Percentiles rank a stretch among this genome's conserved stretches.
Evolutionary conservation across 257 asterid species (phyloP).

Genomic region (Primulina tabacum): DNA sequence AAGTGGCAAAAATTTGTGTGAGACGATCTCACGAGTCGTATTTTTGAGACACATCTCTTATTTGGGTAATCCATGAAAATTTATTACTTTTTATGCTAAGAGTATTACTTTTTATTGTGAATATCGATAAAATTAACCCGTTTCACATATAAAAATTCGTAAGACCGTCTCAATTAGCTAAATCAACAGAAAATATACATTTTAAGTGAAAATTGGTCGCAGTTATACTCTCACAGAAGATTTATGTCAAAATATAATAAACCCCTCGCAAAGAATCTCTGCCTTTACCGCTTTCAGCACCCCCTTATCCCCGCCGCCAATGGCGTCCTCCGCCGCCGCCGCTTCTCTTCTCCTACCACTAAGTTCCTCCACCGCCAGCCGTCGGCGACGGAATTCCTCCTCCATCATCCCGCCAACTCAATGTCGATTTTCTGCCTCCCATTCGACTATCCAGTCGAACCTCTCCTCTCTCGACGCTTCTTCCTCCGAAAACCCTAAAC

Average conservation of each 20-base stretch:
- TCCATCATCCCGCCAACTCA: constrained; percentile 20
- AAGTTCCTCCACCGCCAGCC: constrained; percentile 37
- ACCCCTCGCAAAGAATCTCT: background rate
- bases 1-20: too few relatives aligned
- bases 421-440: constrained; percentile 19
- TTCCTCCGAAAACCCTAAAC: constrained; percentile 52
- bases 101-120: too few relatives aligned
- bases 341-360: constrained; percentile 38
- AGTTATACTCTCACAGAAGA: background rate
- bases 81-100: too few relatives aligned
- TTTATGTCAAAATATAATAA: background rate
- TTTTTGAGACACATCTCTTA: too few relatives aligned
- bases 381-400: constrained; percentile 28
- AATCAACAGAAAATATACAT: too few relatives aligned
- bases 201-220: background rate
- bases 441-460: constrained; percentile 35
- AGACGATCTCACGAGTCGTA: too few relatives aligned
- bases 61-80: too few relatives aligned
- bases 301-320: constrained; percentile 36
- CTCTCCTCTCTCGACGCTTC: constrained; percentile 31
- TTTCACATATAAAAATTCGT: too few relatives aligned
- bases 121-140: too few relatives aligned
- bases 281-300: constrained; percentile 20
- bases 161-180: too few relatives aligned
- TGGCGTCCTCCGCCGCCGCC: constrained; percentile 61